Evolutionary conservation across 192 early-diverging fungal species (phyloP), one percentile per base, ranked within the genome.

Genomic region (Coemansia sp.): DNA sequence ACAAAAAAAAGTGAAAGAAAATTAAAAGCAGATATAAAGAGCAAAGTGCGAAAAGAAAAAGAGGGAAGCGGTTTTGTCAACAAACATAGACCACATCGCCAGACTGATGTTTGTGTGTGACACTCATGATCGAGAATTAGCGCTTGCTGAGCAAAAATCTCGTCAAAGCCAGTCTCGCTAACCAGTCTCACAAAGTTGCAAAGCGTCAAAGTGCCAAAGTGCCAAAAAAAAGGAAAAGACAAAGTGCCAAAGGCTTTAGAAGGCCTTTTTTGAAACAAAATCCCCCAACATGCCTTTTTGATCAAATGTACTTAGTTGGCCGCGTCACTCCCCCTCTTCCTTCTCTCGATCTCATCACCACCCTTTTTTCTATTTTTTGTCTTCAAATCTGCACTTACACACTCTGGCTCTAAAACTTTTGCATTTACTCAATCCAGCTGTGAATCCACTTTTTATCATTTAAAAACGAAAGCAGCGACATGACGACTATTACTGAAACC

Each of bases 171-270:
- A 42, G 40, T 11, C 13, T 37, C 40, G 11, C 10, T 42, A 0
- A 16, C 16, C 47, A 23, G 26, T 30, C 8, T 50, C 21, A 21
- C 49, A 14, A 26, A 30, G 10, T 3, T 6, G n/a, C 17, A 17
- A 14, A 47, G 2, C 0, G 11, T 42, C 49, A 66, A 53, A 66
- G 23, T 53, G 60, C 13, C 61, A 35, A 62, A 62, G 59, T 1
- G 44, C 44, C 44, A n/a, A 46, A 46, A 46, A 10, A 14, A 11
- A 2, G 11, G 8, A 6, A 42, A 42, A 42, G 4, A 9, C 47
- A 49, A 49, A 30, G 28, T 3, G 52, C 52, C 52, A 53, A 53
- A 32, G 9, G 35, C 35, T 37, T 37, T 37, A 26, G 35, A 37
- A 37, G 35, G 35, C 35, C 35, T 37, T 37, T 8, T 6, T 7